Evolutionary conservation across 1,139 yeast species (phyloP), one percentile per base, ranked within the genome.

Genomic region (Diutina rugosa): DNA sequence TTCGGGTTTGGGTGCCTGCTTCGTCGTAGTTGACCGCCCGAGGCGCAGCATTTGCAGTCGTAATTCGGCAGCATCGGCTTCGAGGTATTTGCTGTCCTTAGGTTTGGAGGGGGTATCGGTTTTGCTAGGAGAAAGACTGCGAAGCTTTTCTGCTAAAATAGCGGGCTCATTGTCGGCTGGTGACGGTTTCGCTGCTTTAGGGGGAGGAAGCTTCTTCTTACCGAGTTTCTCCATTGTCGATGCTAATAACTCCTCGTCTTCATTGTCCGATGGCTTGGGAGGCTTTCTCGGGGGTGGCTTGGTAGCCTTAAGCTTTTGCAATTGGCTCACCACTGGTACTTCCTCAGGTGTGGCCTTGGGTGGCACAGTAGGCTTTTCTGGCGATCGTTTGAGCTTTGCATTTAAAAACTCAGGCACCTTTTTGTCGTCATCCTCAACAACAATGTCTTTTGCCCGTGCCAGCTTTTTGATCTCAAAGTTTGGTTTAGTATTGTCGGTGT

Each of bases 1-100:
- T 4, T 16, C n/a, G 18, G 28, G 16, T 32, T 49, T 38, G 14
- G 53, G 53, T 10, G n/a, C 12, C 28, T 49, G 53, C 30, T 47
- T 47, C 10, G 29, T 30, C 29, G 30, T 12, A 6, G 38, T 26
- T 3, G 38, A 47, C 35, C 30, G 29, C 5, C 53, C 53, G 12
- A 49, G 21, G n/a, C 53, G 41, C 44, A 32, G 41, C 53, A 49
- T 49, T 32, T 49, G 53, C 18, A n/a, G 12, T 8, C 53, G 53
- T 16, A 49, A 29, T 32, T 49, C 53, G 28, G 44, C 44, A 12
- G 53, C 53, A 10, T 49, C 53, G 4, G 14, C n/a, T 32, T 49
- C 53, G 6, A 28, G 41, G 26, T 49, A 49, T n/a, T 30, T 47
- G 16, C 21, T 12, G 21, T n/a, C 21, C 8, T n/a, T 47, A 3